Base-by-base conservation (phyloP, 805 yeast genomes). In the Sungouiella thailandica region DNA sequence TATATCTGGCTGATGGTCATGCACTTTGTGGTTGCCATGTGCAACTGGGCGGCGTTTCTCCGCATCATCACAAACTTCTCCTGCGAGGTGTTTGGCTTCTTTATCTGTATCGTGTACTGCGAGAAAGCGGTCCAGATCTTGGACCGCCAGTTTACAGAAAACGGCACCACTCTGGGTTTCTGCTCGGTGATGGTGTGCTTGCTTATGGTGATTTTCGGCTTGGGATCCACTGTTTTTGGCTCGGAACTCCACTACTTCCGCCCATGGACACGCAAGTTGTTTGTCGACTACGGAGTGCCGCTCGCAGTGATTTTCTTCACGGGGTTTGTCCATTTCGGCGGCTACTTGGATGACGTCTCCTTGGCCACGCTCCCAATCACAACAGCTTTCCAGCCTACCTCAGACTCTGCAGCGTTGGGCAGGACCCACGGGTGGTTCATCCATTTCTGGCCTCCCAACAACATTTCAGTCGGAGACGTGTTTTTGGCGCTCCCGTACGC, bases 401-500 rank as follows among this genome's bases (percentile, higher is more conserved):
- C 30, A 23, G 41, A 19, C 23, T 62, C 55, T 27, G 43, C 30
- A 37, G 50, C 35, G 6, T 34, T 34, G 14, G 48, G 48, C 3
- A 50, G 81, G 34, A 63, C 70, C 6, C 72, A 71, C 36, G 84
- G 86, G 27, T 83, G 94, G 94, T 79, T 84, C 50, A 77, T 83
- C 10, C 75, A 80, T 38, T 83, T 83, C 52, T 83, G 93, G 93
- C 70, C 70, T 0, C 47, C 47, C 11, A 50, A 52, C 8, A 73
- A 73, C 31, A 72, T 84, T 2, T 52, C 80, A 0, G 87, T 81
- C 1, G 79, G 80, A 2, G 78, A 88, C 45, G 79, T 90, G 0
- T 93, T 93, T 52, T 57, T 93, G 23, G 97, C 98, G 0, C 55
- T 93, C 6, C 98, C 98, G 0, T 93, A 90, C 69, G 97, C 95